These are phyloP conservation scores for Fusarium nurragi DNA, from an alignment of 2,329 filamentous ascomycete species.

Conservation along the genomic window DNA sequence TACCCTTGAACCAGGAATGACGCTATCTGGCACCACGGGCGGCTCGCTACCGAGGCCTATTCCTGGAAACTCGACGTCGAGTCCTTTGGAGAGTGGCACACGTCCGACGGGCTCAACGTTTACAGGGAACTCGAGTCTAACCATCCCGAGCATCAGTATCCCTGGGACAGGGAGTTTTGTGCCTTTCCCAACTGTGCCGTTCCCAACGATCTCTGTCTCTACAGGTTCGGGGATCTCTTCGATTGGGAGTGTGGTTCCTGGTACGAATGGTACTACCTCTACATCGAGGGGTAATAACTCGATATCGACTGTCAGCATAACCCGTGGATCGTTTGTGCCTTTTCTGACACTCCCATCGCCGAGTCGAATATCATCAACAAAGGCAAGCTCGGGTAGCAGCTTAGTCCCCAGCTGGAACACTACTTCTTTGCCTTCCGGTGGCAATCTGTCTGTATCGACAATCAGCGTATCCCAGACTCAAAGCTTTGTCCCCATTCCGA, in stretches of 20 bases:
- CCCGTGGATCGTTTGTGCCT: conserved; percentile 5
- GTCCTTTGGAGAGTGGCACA: conserved; percentile 13
- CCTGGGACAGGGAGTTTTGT: conserved; percentile 1
- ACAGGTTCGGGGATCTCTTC: background rate
- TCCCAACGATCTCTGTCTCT: background rate
- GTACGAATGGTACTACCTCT: conserved; percentile 10
- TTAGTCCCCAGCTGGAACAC: background rate
- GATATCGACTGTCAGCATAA: conserved; percentile 1
- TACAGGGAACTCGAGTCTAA: conserved; percentile 27
- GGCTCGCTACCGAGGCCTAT: conserved; percentile 21
- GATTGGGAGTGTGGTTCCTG: background rate
- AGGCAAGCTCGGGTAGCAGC: background rate
- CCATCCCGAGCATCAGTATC: background rate
- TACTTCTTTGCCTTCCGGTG: background rate
- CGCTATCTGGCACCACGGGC: background rate
- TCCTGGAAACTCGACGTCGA: conserved; percentile 20
- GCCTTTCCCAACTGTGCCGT: background rate
- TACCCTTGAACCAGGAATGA: conserved; percentile 8
- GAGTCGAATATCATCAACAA: background rate
- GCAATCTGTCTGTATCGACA: conserved; percentile 1
- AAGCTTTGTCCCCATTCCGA: background rate
- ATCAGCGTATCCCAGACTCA: background rate
- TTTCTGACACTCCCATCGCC: background rate
- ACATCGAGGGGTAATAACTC: background rate
- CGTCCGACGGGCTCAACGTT: conserved; percentile 15